Evolutionary conservation across 1,284 basidiomycete genomes (phyloP), one percentile per base, ranked within the genome.

Genomic region (Paramarasmius palmivorus): DNA sequence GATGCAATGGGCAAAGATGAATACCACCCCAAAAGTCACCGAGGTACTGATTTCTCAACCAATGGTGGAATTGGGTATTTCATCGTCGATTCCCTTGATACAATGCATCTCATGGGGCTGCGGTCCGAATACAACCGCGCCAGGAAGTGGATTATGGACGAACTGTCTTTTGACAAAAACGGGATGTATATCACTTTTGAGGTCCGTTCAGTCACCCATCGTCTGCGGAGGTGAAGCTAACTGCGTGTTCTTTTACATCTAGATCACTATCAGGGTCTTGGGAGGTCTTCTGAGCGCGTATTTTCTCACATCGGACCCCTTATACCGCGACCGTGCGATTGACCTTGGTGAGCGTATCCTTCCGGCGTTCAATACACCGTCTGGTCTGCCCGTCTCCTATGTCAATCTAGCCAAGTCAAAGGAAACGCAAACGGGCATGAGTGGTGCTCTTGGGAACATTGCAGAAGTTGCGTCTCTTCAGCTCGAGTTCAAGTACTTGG

Each of bases 401-500:
- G 55, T 62, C 4, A 55, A 62, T 44, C 46, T 61, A 4, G 46
- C 34, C 15, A 40, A 35, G 19, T 23, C 44, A 20, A 41, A 76
- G 38, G 86, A 82, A 1, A 75, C 83, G 3, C 68, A 76, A 0
- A 32, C 29, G 29, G 29, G 29, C 12, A 32, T 32, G 29, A 12
- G 29, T 6, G 12, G 6, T 6, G 29, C 29, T 6, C 29, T 6
- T 12, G 80, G 80, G 60, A 83, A 80, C 62, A 79, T 88, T 0
- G 86, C 88, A 0, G 86, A 89, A 65, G 82, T 79, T 1, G 77
- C 81, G 2, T 85, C 82, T 3, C 66, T 86, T 14, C 84, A 88
- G 65, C 73, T 90, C 34, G 87, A 88, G 67, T 80, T 91, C 68
- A 84, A 83, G 65, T 90, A 90, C 62, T 74, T 91, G 3, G 79